Base-by-base conservation (phyloP, 192 early-diverging fungal genomes). In the Diversispora epigaea region DNA sequence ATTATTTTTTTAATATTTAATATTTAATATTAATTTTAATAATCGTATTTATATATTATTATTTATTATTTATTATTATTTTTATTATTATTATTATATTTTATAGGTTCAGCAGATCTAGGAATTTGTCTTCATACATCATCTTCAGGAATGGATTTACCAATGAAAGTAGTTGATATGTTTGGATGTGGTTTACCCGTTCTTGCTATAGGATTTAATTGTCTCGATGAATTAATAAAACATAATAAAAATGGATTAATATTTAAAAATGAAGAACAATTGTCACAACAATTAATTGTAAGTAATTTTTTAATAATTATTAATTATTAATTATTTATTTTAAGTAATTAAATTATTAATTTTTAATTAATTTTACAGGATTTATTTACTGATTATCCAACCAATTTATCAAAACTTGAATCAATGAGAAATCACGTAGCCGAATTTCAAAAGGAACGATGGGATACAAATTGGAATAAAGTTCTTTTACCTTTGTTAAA, bases 81-180 rank as follows among this genome's bases (percentile, higher is more conserved):
- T n/a, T n/a, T n/a, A n/a, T n/a, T n/a, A n/a, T n/a, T n/a, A n/a
- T n/a, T n/a, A n/a, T n/a, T n/a, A n/a, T n/a, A n/a, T n/a, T n/a
- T n/a, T n/a, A 19, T 61, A 89, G 93, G 94, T n/a, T 88, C 89
- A 39, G 95, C 96, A 3, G 96, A 98, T 84, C 83, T 99, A 61
- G 97, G 97, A 46, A 82, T 99, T 14, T 95, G 89, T 55, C 84
- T 99, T 69, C 97, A 99, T 83, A 94, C 89, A 25, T 95, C 93
- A n/a, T 94, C 96, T 7, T 94, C 92, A 44, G 97, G 97, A 4
- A 85, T 99, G 63, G 97, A 99, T 78, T 79, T 99, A 76, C 97
- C 97, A 7, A 99, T 99, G 97, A 99, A 99, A 82, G 88, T 98
- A 6, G 94, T 98, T 8, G 97, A 99, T 77, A 96, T 99, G 95